Conservation (phyloP, 352 stramenopile species). For the Phytophthora hibernalis region DNA sequence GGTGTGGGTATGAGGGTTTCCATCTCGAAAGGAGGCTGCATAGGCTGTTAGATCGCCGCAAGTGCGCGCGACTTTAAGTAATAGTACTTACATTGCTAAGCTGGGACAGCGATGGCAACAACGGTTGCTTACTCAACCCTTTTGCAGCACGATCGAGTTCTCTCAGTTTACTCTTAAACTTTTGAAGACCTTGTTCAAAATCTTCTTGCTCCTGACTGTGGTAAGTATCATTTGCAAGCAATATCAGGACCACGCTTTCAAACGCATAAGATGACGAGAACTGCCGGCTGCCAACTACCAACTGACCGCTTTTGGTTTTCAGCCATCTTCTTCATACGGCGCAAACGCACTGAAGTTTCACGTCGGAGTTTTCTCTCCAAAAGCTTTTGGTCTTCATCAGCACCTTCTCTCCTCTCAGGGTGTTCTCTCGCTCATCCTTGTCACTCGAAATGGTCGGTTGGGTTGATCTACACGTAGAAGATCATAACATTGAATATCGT, state of each 20-base stretch:
- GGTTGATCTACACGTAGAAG: conserved; percentile 12
- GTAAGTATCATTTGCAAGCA: neutral
- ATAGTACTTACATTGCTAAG: conserved; percentile 15
- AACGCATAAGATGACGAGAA: neutral
- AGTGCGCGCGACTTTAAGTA: neutral
- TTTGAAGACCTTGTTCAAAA: conserved; percentile 56
- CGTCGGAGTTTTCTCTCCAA: conserved; percentile 53
- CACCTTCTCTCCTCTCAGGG: conserved; percentile 31
- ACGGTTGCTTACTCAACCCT: conserved; percentile 36
- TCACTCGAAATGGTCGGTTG: conserved; percentile 1
- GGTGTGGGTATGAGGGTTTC: neutral
- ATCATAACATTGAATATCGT: too few species aligned
- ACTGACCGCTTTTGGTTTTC: conserved; percentile 57
- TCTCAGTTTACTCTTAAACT: conserved; percentile 66
- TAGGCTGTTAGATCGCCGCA: neutral
- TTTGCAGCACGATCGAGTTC: conserved; percentile 70
- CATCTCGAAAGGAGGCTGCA: conserved; percentile 4
- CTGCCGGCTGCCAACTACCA: neutral
- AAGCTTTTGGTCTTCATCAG: conserved; percentile 34
- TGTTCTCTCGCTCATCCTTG: neutral
- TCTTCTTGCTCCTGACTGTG: conserved; percentile 58
- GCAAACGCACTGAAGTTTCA: conserved; percentile 59
- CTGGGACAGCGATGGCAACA: neutral
- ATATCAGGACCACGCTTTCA: neutral
- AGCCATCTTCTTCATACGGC: conserved; percentile 45